phyloP scores from a whole-genome alignment of 2,329 filamentous ascomycete genomes.

The Exophiala sideris region DNA sequence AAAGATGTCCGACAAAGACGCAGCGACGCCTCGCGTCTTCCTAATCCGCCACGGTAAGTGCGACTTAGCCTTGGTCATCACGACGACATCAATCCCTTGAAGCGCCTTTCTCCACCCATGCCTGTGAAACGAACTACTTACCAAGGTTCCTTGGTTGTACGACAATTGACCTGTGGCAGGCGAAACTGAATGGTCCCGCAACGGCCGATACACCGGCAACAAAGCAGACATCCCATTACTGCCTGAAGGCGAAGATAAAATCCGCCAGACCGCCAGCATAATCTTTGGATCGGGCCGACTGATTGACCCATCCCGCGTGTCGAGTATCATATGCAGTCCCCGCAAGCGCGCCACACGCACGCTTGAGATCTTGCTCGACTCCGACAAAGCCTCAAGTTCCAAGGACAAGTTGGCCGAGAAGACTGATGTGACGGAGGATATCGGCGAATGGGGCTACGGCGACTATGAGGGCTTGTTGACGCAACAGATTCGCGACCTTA shows the following conservation, averaged over 20 bases:
- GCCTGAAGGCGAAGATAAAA: constrained; percentile 42
- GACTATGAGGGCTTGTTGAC: constrained; percentile 58
- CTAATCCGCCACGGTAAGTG: constrained; percentile 27
- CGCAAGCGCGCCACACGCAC: constrained; percentile 49
- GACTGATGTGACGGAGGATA: constrained; percentile 43
- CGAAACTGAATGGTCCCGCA: constrained; percentile 49
- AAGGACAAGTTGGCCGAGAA: constrained; percentile 8
- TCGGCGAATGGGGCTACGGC: constrained; percentile 63
- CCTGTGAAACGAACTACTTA: background rate
- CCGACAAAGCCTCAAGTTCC: background rate
- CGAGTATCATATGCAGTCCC: constrained; percentile 51
- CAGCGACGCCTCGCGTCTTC: constrained; percentile 25
- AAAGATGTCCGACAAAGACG: constrained; percentile 29
- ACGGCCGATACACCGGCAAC: constrained; percentile 46
- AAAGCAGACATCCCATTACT: constrained; percentile 44
- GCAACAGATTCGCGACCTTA: constrained; percentile 48
- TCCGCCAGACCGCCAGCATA: constrained; percentile 42
- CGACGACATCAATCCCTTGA: background rate
- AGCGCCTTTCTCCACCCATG: background rate
- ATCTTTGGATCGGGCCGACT: constrained; percentile 52
- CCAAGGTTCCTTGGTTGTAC: background rate
- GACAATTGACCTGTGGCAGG: constrained; percentile 25
- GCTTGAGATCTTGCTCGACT: constrained; percentile 39
- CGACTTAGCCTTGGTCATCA: background rate
- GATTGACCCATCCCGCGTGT: constrained; percentile 49